A percentile compares a stretch with the other conserved stretches of the same genome.
Conservation (phyloP, 495 filamentous ascomycete species). For the Penicillium macrosclerotiorum region DNA sequence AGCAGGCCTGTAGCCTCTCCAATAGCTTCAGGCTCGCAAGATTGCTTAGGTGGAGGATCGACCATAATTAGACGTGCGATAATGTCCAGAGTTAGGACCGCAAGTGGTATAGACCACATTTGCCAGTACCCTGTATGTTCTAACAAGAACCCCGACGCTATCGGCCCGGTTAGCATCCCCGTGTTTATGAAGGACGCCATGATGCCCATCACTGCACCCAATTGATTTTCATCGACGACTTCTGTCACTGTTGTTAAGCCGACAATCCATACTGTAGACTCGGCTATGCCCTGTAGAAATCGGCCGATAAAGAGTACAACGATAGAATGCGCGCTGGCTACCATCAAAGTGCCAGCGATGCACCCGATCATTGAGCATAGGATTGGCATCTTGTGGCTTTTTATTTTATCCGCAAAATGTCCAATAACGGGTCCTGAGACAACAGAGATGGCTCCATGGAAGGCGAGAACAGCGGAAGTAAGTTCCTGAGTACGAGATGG, state of each 20-base stretch:
- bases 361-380: neutral
- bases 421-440: conserved; percentile 8
- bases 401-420: conserved; percentile 6
- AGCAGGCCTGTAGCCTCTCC: neutral
- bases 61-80: conserved; percentile 26
- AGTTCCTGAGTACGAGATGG: conserved; percentile 7
- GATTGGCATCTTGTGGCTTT: neutral
- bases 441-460: conserved; percentile 2
- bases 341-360: neutral
- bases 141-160: conserved; percentile 22
- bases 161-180: conserved; percentile 18
- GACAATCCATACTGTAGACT: conserved; percentile 21
- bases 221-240: conserved; percentile 13
- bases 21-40: neutral
- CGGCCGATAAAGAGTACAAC: conserved; percentile 13
- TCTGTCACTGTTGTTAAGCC: conserved; percentile 24
- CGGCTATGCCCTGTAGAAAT: conserved; percentile 18
- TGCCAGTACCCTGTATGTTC: conserved; percentile 26
- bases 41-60: conserved; percentile 4
- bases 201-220: conserved; percentile 21
- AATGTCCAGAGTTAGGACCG: conserved; percentile 20
- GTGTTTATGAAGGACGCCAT: conserved; percentile 19
- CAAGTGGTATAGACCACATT: conserved; percentile 24
- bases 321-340: neutral
- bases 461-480: conserved; percentile 6